Base-by-base conservation (phyloP, 306 rosid species). In the Rosa lucieae region DNA sequence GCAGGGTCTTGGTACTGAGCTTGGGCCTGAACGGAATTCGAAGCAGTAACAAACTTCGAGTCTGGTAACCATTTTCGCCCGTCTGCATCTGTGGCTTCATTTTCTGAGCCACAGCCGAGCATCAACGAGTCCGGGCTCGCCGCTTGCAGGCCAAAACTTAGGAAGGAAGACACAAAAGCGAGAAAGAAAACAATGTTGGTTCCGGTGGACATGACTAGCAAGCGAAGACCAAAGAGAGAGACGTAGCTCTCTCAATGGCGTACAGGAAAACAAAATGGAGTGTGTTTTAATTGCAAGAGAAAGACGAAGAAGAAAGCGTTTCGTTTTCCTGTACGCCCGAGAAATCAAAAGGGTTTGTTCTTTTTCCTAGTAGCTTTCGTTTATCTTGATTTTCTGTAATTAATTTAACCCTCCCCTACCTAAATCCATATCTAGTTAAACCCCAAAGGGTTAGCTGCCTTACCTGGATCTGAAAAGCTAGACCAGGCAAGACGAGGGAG, bases 1-100 rank as follows among this genome's bases (percentile, higher is more conserved):
- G 86, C 76, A 14, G 90, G 90, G 82, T 87, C 90, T 56, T 87
- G 90, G 66, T 39, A 87, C 23, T 78, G 81, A 3, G 84, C 90
- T 42, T 81, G 67, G 1, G 42, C 74, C 3, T 79, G 26, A 8
- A 23, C 5, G 14, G 88, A 79, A 14, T 82, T 79, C 4, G 71
- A 79, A 12, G 73, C 72, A 18, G 66, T 56, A 2, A 87, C 8
- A 55, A 37, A 87, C 65, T 79, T 87, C 0, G 78, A 8, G 56
- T 87, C 90, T 1, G 88, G 65, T 14, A 73, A 73, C 90, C 90
- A 87, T 59, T 66, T 82, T 37, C 88, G 71, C 5, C 90, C 86
- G 18, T 79, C 78, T 13, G 74, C 81, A 66, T 87, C 90, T n/a
- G 58, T 82, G 44, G 42, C 82, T 0, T 42, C 80, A 2, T 76